Evolutionary conservation across 371 early-diverging fungal species (phyloP), one percentile per base, ranked within the genome.

Genomic region (Zopfochytrium polystomum): DNA sequence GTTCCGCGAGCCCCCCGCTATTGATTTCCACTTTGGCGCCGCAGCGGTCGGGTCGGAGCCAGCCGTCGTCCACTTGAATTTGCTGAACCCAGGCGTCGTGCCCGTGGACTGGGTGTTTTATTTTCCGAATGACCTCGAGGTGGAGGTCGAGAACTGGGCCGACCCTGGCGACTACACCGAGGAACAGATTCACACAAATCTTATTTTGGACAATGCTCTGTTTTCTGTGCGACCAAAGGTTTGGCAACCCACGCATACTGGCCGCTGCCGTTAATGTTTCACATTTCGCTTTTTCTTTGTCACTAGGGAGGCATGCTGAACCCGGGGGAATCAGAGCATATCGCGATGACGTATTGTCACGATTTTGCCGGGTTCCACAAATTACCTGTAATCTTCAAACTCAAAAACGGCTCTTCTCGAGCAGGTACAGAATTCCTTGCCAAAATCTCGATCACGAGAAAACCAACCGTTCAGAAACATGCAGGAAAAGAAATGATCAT

Each of bases 101-200:
- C 64, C 73, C 9, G 75, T 78, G 4, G 78, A 75, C 25, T 78
- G 78, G 78, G 65, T 67, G 11, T 78, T 64, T 47, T 62, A 66
- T 30, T 78, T 78, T 52, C 78, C 74, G 0, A 73, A 75, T 57
- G 78, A 78, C 55, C 61, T 73, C 18, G 72, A 71, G 48, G 67
- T 75, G 18, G 73, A 75, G 59, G 64, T 78, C 32, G 78, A 78
- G 52, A 66, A 66, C 25, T 78, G 78, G 78, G 78, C 78, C 2
- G 78, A 78, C 58, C 78, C 78, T 11, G 78, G 78, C 6, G 72
- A 78, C 62, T 75, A 71, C 55, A 75, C 72, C 9, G 78, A 78
- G 31, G 75, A 78, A 44, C 78, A 78, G 47, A 38, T 73, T 11
- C 72, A 71, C 26, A 66, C 70, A 26, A 75, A 73, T 47, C 52